Evolutionary conservation across 2,329 filamentous ascomycete species (phyloP), one percentile per base, ranked within the genome.

Genomic region (Fusarium continuum): DNA sequence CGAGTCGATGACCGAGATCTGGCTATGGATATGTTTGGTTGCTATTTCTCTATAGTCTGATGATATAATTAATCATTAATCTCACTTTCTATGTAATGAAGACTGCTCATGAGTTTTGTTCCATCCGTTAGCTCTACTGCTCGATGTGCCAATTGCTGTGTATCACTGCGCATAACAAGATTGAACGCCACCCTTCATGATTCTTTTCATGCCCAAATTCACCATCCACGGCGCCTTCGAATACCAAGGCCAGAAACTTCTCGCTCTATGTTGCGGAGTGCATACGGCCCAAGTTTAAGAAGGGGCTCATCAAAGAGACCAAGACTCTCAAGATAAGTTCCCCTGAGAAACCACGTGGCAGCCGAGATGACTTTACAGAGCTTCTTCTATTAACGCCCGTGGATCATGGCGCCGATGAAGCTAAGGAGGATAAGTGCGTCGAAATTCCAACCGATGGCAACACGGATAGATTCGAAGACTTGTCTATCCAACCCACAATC

Each of bases 151-250:
- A n/a, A n/a, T n/a, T n/a, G n/a, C n/a, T n/a, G n/a, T n/a, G n/a
- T n/a, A n/a, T n/a, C n/a, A n/a, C n/a, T n/a, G n/a, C n/a, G n/a
- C n/a, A n/a, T n/a, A n/a, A n/a, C n/a, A n/a, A n/a, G n/a, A n/a
- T n/a, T n/a, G n/a, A n/a, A n/a, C n/a, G n/a, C n/a, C n/a, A n/a
- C n/a, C n/a, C n/a, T n/a, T n/a, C n/a, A n/a, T n/a, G n/a, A n/a
- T n/a, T n/a, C n/a, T n/a, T n/a, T n/a, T n/a, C n/a, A n/a, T n/a
- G n/a, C n/a, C n/a, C n/a, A n/a, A n/a, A n/a, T n/a, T n/a, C 74
- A 94, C 91, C 5, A 85, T 96, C 28, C 90, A 92, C 44, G 92
- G 90, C 35, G 91, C 92, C 2, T 96, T 96, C 72, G 92, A 96
- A 76, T 96, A 88, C 80, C 91, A 94, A 74, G 92, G 92, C 38